Conservation (phyloP, 202 grass and related monocot genomes). For the Dendrocalamus latiflorus region DNA sequence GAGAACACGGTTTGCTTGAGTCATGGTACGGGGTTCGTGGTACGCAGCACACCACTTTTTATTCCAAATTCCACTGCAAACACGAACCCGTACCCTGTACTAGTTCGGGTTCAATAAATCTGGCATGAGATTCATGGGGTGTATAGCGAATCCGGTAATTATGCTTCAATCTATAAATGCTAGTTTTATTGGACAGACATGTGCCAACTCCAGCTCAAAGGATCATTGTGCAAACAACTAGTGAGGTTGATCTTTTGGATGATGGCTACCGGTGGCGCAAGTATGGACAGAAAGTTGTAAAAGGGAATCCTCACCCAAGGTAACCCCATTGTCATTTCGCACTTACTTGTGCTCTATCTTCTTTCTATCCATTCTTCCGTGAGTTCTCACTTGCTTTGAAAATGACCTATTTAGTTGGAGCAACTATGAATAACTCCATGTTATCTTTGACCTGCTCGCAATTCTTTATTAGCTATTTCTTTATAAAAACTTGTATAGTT, state of each 20-base stretch:
- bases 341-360: background rate
- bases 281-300: constrained; percentile 94
- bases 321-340: constrained; percentile 29
- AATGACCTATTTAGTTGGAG: constrained; percentile 15
- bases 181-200: constrained; percentile 51
- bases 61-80: background rate
- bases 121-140: background rate
- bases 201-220: constrained; percentile 50
- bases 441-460: background rate
- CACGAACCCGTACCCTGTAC: background rate
- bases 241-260: constrained; percentile 97
- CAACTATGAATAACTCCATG: constrained; percentile 3
- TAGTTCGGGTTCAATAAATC: background rate
- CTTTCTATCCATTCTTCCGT: background rate
- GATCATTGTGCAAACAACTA: constrained; percentile 95
- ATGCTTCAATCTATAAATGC: too few species aligned
- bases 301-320: constrained; percentile 97
- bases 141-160: background rate
- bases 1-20: background rate
- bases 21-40: background rate
- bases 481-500: background rate
- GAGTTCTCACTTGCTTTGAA: background rate
- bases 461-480: background rate
- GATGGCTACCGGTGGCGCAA: constrained; percentile 97
- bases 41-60: background rate